Conservation (phyloP, 1,139 yeast genomes). For the Lodderomyces theae region DNA sequence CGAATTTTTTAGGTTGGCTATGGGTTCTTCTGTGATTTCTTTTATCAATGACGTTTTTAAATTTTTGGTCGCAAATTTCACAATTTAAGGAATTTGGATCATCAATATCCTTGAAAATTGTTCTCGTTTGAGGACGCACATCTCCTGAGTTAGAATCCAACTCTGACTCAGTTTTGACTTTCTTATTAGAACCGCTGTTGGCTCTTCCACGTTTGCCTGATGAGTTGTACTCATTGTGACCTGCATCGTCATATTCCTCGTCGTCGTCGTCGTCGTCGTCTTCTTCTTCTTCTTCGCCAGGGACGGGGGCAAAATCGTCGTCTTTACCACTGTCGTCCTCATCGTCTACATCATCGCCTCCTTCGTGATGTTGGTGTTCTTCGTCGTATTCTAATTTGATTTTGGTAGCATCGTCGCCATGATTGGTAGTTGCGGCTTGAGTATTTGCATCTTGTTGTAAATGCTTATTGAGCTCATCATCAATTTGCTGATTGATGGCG, state of each 20-base stretch:
- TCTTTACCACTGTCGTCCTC: slow-evolving; percentile 8
- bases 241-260: background rate
- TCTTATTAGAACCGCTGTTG: background rate
- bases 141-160: background rate
- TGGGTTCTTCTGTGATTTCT: slow-evolving; percentile 18
- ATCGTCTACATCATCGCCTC: slow-evolving; percentile 4
- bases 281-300: slow-evolving; percentile 11
- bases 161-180: background rate
- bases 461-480: slow-evolving; percentile 5
- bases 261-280: slow-evolving; percentile 11
- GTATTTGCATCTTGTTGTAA: background rate
- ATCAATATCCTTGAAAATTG: slow-evolving; percentile 15
- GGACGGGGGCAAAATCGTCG: slow-evolving; percentile 7
- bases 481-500: slow-evolving; percentile 5
- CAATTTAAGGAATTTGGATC: slow-evolving; percentile 14
- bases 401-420: slow-evolving; percentile 12
- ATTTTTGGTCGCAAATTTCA: slow-evolving; percentile 14
- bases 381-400: slow-evolving; percentile 4
- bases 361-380: background rate
- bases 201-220: background rate
- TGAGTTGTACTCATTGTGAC: background rate
- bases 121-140: slow-evolving; percentile 13
- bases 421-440: slow-evolving; percentile 6
- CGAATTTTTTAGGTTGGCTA: slow-evolving; percentile 16
- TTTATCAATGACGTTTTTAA: slow-evolving; percentile 16